Base-by-base conservation (phyloP, 768 basidiomycete genomes). In the Tylopilus intermedius region DNA sequence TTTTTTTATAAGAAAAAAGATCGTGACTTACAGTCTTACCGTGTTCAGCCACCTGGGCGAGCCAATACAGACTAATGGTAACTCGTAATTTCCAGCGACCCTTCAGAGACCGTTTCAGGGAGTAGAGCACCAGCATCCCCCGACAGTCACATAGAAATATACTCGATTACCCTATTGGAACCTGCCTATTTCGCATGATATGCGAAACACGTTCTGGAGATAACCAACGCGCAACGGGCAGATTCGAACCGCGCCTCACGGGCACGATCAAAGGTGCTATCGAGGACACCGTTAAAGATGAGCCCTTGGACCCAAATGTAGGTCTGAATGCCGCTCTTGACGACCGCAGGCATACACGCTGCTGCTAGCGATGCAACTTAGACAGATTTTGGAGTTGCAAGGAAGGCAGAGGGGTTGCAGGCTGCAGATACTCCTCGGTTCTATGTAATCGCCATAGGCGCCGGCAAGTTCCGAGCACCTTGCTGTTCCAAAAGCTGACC, bases 391-490 rank as follows among this genome's bases (percentile, higher is more conserved):
- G 62, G 55, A 21, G 45, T 51, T 65, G 13, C 54, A 65, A 48
- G 53, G 65, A 62, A 67, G 62, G 47, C 45, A 57, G 47, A 49
- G 49, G 43, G 55, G 43, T 43, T 51, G 49, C 55, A 53, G 50
- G 47, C 45, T 48, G 46, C 42, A 61, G 42, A 35, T 44, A 40
- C 43, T 62, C 62, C 62, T 58, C 49, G 54, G 53, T 58, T 53
- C 50, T 21, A 59, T 51, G 60, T 44, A 35, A 52, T 48, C 42
- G 14, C 55, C 47, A 48, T 47, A 50, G 46, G 41, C 52, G 49
- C 47, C 62, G 64, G 64, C 56, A 62, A 62, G 58, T 52, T 58
- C 65, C 64, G 64, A 60, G 21, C 26, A 44, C 49, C 49, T 52
- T 44, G 47, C 40, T 49, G 42, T 53, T 58, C 53, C 47, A 42